phyloP scores from a whole-genome alignment of 202 grass and related monocot species.

The Saccharum hybrid region DNA sequence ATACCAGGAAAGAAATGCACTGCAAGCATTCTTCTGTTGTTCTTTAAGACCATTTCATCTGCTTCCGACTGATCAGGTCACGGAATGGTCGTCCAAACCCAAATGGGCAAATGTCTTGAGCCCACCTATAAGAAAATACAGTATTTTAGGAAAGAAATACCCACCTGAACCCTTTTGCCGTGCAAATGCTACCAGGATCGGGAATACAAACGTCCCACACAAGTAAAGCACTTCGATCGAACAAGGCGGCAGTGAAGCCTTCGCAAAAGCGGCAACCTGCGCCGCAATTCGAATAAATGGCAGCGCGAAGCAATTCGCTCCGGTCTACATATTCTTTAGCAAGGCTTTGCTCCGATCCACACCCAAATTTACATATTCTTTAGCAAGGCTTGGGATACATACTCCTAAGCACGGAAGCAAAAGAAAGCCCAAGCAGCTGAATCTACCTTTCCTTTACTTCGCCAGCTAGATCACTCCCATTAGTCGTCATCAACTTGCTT shows the following conservation, averaged over 20 bases:
- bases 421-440: slow-evolving; percentile 21
- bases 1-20: neutral
- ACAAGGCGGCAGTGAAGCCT: neutral
- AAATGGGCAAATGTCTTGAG: neutral
- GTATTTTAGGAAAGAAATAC: neutral
- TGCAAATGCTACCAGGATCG: neutral
- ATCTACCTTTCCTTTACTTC: slow-evolving; percentile 45
- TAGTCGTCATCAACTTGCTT: neutral
- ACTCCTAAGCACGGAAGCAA: slow-evolving; percentile 41
- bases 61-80: neutral
- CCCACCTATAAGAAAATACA: neutral
- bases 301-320: slow-evolving; percentile 35
- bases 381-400: slow-evolving; percentile 18
- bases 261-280: neutral
- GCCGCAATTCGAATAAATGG: neutral
- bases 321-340: slow-evolving; percentile 24
- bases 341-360: neutral
- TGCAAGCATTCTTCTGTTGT: neutral
- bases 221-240: neutral
- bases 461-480: slow-evolving; percentile 25
- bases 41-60: neutral
- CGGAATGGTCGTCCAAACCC: neutral
- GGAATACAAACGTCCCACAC: neutral
- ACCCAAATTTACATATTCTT: slow-evolving; percentile 35
- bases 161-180: neutral